Percentiles rank a stretch among this genome's conserved stretches.
phyloP scores from a whole-genome alignment of 306 rosid species.

The Leucaena leucocephala region DNA sequence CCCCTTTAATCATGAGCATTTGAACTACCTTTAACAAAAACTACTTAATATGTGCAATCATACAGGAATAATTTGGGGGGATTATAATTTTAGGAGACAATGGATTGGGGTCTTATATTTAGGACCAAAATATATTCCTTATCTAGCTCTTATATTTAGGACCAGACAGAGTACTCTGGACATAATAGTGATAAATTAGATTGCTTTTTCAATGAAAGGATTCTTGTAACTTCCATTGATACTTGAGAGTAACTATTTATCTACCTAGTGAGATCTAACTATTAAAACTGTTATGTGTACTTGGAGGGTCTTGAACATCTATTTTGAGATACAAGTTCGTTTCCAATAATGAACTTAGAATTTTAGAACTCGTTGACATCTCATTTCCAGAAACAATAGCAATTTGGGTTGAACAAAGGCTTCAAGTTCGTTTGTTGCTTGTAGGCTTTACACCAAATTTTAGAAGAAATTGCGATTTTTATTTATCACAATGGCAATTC shows the following conservation, averaged over 20 bases:
- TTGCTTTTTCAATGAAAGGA: not conserved
- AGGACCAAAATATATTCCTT: too few species aligned
- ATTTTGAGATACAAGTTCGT: not conserved
- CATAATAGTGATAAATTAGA: not conserved
- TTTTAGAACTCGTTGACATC: not conserved
- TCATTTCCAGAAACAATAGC: not conserved
- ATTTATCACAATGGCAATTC: not conserved
- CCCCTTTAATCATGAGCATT: too few species aligned
- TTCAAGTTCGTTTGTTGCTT: not conserved
- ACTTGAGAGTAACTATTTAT: not conserved
- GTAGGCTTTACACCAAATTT: not conserved
- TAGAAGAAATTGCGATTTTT: not conserved
- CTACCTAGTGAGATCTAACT: not conserved
- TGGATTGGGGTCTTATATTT: too few species aligned
- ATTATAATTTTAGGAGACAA: too few species aligned
- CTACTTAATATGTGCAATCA: too few species aligned
- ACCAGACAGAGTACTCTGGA: too few species aligned
- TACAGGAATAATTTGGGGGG: too few species aligned
- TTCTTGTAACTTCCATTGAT: not conserved
- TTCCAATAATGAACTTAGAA: not conserved
- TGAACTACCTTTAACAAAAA: too few species aligned
- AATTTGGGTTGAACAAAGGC: not conserved
- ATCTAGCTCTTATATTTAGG: too few species aligned
- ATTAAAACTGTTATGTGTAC: not conserved
- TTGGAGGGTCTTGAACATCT: slow-evolving; percentile 5